Evolutionary conservation across 2,329 filamentous ascomycete genomes (phyloP), one percentile per base, ranked within the genome.

Genomic region (Aspergillus thermomutatus): DNA sequence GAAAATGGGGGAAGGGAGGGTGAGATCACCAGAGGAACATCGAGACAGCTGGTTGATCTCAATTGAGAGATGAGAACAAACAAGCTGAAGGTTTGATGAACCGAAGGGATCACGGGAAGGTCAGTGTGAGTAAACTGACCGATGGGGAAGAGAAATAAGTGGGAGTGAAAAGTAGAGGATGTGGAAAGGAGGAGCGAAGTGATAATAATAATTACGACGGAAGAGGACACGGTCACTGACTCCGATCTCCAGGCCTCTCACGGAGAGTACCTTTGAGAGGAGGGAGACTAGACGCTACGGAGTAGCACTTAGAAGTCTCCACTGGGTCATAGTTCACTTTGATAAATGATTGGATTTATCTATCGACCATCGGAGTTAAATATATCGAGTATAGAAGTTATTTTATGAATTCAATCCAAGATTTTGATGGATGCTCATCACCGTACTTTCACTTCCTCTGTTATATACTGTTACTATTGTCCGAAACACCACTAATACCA

Each of bases 11-110:
- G 46, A 49, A 27, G 47, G 41, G 47, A 55, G 45, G 49, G 56
- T 49, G 57, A 55, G 53, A 55, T 64, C 62, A 64, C 57, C 62
- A 57, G 48, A 57, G 48, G 57, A 54, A 53, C 59, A 63, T 63
- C 53, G 62, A 62, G 52, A 50, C 60, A 53, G 47, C 59, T 23
- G 21, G 21, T 23, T 14, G 43, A 46, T 46, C 23, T 23, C 21
- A 21, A 26, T 19, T 14, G 43, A 46, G 43, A 46, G 14, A 46
- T 46, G 43, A 46, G 43, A 46, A 14, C 43, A 26, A 23, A 26
- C 4, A 46, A 46, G 43, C 52, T 46, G 21, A 46, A 14, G 4
- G 4, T 21, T 23, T 45, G 19, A 45, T 26, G 43, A 25, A 46
- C 43, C 23, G 11, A 37, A 46, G 21, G 11, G 23, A 46, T 46